Evolutionary conservation across 2,329 filamentous ascomycete genomes (phyloP), one percentile per base, ranked within the genome.

Genomic region (Xylaria multiplex): DNA sequence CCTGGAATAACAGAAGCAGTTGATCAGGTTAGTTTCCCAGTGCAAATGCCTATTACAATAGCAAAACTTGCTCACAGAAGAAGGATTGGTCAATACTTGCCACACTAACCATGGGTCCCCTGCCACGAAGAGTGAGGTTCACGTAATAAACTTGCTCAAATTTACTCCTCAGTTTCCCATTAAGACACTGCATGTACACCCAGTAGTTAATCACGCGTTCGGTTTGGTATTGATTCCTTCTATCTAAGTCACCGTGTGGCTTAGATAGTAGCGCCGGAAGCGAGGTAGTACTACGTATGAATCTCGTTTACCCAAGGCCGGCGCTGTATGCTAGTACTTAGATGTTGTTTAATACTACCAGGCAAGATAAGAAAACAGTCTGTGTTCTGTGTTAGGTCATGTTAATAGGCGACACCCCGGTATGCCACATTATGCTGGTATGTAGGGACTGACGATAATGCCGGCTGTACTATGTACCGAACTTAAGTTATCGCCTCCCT

Each of bases 121-220:
- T 24, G 59, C 7, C 6, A 24, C 13, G 37, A 53, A 14, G 9
- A 32, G 35, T 22, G 16, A 24, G 58, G 37, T 19, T 61, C 30
- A 54, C 42, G 42, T 40, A 16, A 55, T 58, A 64, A 64, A 64
- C 61, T 58, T 64, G 61, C 61, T 64, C 61, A 64, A 61, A 61
- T 54, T 22, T 5, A 43, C 61, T 52, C 49, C 19, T 19, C 19
- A 19, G 19, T 19, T 19, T 19, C 19, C 19, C 19, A 19, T 19
- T 19, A 19, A 19, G 19, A 19, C 19, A 19, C 19, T 19, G 19
- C 19, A 19, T 19, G 19, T 19, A 19, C 19, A 19, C 19, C 19
- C 19, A 19, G 19, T 19, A 19, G 19, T 19, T 19, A 19, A 19
- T 19, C 19, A 19, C 19, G 19, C 19, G 19, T 19, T 19, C 19